phyloP scores from a whole-genome alignment of 495 filamentous ascomycete genomes.

The Trichoderma gamsii region DNA sequence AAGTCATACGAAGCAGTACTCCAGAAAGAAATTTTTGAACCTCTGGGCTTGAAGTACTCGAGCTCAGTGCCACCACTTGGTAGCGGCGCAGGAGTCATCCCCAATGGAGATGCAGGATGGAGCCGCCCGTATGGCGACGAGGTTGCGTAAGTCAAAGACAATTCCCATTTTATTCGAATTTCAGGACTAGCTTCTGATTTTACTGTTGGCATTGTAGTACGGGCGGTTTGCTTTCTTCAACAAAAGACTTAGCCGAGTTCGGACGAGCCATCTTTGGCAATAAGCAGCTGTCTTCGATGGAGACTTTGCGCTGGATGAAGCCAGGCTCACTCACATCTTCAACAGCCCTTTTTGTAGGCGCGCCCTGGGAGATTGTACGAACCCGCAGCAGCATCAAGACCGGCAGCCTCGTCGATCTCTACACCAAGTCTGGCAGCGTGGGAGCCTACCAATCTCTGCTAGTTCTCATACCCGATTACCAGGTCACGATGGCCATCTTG shows the following conservation, averaged over 20 bases:
- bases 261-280: constrained; percentile 47
- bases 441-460: constrained; percentile 41
- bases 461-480: constrained; percentile 47
- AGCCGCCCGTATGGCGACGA: constrained; percentile 36
- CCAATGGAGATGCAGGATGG: constrained; percentile 32
- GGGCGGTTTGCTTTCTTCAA: constrained; percentile 49
- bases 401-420: constrained; percentile 41
- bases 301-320: constrained; percentile 53
- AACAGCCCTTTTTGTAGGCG: constrained; percentile 37
- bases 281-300: constrained; percentile 32
- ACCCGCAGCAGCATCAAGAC: constrained; percentile 29
- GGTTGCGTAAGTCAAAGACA: constrained; percentile 32
- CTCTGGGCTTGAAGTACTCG: constrained; percentile 39
- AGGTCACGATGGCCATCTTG: constrained; percentile 43
- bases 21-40: constrained; percentile 30
- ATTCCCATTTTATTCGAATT: not conserved
- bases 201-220: constrained; percentile 18
- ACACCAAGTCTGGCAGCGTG: constrained; percentile 50
- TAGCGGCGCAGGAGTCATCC: constrained; percentile 29
- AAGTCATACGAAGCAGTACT: constrained; percentile 28
- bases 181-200: not conserved
- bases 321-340: constrained; percentile 44
- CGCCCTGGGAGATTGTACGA: constrained; percentile 52
- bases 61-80: constrained; percentile 27
- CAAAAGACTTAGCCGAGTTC: constrained; percentile 45